Percentiles rank a stretch among this genome's conserved stretches.
phyloP scores from a whole-genome alignment of 2,329 filamentous ascomycete species.

The Penicillium vulpinum region DNA sequence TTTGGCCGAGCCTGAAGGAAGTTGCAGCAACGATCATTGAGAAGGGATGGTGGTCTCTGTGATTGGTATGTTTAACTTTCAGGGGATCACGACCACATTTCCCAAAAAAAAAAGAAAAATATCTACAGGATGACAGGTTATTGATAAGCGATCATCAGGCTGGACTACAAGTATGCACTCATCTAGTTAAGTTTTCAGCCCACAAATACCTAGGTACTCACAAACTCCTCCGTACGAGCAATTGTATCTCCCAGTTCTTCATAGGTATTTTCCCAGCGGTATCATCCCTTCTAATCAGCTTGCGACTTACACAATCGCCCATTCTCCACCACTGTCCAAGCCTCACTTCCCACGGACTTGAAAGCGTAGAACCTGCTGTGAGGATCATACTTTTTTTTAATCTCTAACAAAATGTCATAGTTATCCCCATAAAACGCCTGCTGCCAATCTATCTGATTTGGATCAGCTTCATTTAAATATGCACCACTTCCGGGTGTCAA shows the following conservation, averaged over 20 bases:
- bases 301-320: neutral
- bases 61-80: neutral
- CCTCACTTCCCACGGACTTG: conserved; percentile 16
- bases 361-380: conserved; percentile 11
- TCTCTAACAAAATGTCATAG: neutral
- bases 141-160: neutral
- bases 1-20: neutral
- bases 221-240: no score
- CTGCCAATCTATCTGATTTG: conserved; percentile 24
- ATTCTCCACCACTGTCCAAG: neutral
- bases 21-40: neutral
- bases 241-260: neutral
- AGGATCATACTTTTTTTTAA: conserved; percentile 19
- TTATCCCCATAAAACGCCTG: conserved; percentile 23
- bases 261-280: neutral
- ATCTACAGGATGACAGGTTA: neutral
- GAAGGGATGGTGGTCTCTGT: conserved; percentile 7
- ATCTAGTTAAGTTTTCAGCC: no score
- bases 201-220: no score
- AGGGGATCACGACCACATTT: neutral
- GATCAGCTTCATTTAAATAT: conserved; percentile 28
- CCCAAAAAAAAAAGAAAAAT: neutral
- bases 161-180: neutral
- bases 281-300: neutral
- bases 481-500: conserved; percentile 19